Conservation (phyloP, 176 grass and related monocot species). For the Musa schizocarpa region DNA sequence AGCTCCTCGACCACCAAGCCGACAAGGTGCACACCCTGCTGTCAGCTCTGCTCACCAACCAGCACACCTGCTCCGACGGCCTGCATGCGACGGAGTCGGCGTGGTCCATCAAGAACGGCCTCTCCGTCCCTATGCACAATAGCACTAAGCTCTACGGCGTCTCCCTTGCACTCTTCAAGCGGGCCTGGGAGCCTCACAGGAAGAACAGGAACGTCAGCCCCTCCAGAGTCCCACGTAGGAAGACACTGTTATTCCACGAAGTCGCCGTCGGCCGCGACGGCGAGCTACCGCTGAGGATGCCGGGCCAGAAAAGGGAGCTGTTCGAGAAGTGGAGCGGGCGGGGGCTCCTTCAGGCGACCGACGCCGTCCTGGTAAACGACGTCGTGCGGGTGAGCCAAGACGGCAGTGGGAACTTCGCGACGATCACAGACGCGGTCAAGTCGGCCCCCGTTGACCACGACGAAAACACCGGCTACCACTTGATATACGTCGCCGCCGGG, state of each 20-base stretch:
- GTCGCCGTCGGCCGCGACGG: constrained; percentile 6
- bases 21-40: constrained; percentile 66
- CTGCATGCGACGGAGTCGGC: constrained; percentile 43
- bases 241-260: constrained; percentile 30
- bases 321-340: constrained; percentile 19
- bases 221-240: constrained; percentile 17
- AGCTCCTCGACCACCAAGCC: constrained; percentile 53
- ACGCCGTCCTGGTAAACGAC: constrained; percentile 26
- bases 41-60: constrained; percentile 83
- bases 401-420: constrained; percentile 49
- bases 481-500: constrained; percentile 60
- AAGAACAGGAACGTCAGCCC: constrained; percentile 19
- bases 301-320: constrained; percentile 20
- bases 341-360: constrained; percentile 24
- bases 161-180: constrained; percentile 77
- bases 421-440: constrained; percentile 44
- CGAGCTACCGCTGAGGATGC: constrained; percentile 32
- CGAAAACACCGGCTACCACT: constrained; percentile 54
- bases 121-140: constrained; percentile 38
- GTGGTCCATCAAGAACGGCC: constrained; percentile 64
- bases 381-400: constrained; percentile 50
- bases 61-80: constrained; percentile 74
- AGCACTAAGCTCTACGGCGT: constrained; percentile 66
- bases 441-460: constrained; percentile 52
- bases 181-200: constrained; percentile 59